A percentile compares a stretch with the other conserved stretches of the same genome.
Evolutionary conservation across 2,329 filamentous ascomycete species (phyloP).

Genomic region (Cordyceps cateniannulata): DNA sequence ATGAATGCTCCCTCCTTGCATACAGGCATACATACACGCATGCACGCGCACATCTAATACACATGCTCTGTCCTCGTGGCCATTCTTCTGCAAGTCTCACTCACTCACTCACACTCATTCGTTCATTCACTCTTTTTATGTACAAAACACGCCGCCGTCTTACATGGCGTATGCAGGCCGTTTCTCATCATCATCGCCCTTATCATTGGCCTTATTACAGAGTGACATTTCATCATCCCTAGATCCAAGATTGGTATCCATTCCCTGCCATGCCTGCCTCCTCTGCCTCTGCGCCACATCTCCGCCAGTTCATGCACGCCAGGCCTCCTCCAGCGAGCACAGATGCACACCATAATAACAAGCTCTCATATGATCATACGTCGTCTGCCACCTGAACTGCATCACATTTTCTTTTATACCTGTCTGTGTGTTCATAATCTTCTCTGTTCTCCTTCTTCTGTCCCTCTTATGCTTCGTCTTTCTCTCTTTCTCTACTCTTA

Average conservation of each 20-base stretch:
- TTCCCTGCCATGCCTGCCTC: not conserved
- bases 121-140: not conserved
- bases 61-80: too few relatives aligned
- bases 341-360: not conserved
- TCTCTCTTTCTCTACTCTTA: not conserved
- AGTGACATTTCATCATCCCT: too few relatives aligned
- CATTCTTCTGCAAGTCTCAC: not conserved
- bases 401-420: not conserved
- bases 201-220: too few relatives aligned
- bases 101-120: not conserved
- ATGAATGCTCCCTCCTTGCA: too few relatives aligned
- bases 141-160: too few relatives aligned
- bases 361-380: not conserved
- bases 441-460: not conserved
- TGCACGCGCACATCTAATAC: not conserved
- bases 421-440: not conserved
- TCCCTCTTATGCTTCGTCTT: not conserved
- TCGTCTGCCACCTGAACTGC: not conserved
- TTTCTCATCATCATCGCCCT: too few relatives aligned
- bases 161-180: too few relatives aligned
- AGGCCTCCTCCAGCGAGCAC: not conserved
- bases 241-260: not conserved
- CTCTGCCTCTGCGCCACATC: not conserved
- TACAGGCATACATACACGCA: not conserved
- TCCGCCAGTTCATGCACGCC: constrained; percentile 7